Evolutionary conservation across 495 filamentous ascomycete species (phyloP).

Genomic region (Echria macrotheca): DNA sequence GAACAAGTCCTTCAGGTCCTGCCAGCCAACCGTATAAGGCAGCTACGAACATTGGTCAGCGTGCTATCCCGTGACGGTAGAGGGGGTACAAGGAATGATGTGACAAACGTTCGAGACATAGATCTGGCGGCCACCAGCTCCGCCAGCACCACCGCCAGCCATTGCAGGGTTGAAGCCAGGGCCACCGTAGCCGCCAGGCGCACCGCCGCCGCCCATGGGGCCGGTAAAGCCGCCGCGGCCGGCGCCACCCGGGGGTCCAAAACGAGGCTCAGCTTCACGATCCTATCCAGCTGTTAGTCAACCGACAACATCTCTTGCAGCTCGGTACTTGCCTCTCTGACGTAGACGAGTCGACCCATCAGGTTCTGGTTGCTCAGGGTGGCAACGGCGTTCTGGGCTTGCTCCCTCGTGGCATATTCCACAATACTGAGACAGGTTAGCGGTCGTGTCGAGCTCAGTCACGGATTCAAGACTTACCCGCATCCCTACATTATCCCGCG

Average conservation of each 20-base stretch:
- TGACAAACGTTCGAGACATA: constrained; percentile 96
- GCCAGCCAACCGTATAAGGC: constrained; percentile 96
- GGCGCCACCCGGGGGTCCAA: constrained; percentile 59
- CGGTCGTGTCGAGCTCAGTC: too few species aligned
- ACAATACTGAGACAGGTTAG: constrained; percentile 72
- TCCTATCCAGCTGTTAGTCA: constrained; percentile 50
- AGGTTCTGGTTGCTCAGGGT: constrained; percentile 98
- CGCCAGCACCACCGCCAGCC: constrained; percentile 44
- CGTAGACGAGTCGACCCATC: constrained; percentile 97
- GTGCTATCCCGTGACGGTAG: constrained; percentile 20
- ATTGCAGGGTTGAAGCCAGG: constrained; percentile 41
- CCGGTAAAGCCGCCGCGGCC: constrained; percentile 61
- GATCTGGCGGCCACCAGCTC: constrained; percentile 69
- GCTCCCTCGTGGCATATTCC: constrained; percentile 99
- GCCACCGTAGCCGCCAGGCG: constrained; percentile 33
- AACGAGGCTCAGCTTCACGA: constrained; percentile 92
- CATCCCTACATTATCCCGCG: constrained; percentile 97
- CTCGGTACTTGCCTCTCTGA: constrained; percentile 73
- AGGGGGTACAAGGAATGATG: constrained; percentile 27
- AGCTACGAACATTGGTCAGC: constrained; percentile 62
- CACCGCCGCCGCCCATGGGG: constrained; percentile 33
- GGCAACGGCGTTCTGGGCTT: constrained; percentile 95
- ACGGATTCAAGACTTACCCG: constrained; percentile 63
- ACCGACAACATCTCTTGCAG: background rate
- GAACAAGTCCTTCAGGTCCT: constrained; percentile 98